phyloP scores from a whole-genome alignment of 169 alveolate species.

The Miamiensis avidus region DNA sequence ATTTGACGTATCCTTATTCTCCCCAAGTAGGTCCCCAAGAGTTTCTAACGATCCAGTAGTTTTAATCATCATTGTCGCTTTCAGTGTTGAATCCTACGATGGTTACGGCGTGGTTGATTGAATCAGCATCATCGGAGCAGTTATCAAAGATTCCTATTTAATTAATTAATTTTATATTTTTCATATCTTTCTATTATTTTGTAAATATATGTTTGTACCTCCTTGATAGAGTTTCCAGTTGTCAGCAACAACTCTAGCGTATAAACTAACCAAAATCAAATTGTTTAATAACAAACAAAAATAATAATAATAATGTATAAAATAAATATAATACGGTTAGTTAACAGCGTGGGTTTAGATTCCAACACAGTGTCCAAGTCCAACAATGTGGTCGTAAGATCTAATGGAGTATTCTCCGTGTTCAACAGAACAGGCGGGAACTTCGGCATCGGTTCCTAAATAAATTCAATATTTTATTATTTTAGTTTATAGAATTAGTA shows the following conservation, averaged over 20 bases:
- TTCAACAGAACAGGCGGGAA: background rate
- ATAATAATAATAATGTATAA: no score
- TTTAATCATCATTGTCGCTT: slow-evolving; percentile 13
- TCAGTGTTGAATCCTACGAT: slow-evolving; percentile 86
- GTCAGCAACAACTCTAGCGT: slow-evolving; percentile 5
- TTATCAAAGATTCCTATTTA: background rate
- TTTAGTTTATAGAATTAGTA: background rate
- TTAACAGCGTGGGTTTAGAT: background rate
- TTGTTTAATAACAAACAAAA: background rate
- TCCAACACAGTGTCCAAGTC: background rate
- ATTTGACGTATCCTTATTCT: slow-evolving; percentile 76
- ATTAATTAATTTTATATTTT: no score
- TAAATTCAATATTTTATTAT: no score
- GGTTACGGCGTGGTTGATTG: slow-evolving; percentile 90
- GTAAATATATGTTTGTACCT: no score
- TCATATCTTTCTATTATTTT: no score
- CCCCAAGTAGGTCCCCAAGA: slow-evolving; percentile 96
- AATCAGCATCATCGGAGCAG: slow-evolving; percentile 93
- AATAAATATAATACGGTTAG: background rate
- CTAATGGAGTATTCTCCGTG: background rate
- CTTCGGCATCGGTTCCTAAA: background rate
- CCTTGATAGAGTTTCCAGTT: slow-evolving; percentile 1
- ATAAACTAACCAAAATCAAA: background rate
- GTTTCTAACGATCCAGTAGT: slow-evolving; percentile 90
- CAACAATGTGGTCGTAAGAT: background rate